Conservation (phyloP, 1,284 basidiomycete genomes). For the Quambalaria eucalypti region DNA sequence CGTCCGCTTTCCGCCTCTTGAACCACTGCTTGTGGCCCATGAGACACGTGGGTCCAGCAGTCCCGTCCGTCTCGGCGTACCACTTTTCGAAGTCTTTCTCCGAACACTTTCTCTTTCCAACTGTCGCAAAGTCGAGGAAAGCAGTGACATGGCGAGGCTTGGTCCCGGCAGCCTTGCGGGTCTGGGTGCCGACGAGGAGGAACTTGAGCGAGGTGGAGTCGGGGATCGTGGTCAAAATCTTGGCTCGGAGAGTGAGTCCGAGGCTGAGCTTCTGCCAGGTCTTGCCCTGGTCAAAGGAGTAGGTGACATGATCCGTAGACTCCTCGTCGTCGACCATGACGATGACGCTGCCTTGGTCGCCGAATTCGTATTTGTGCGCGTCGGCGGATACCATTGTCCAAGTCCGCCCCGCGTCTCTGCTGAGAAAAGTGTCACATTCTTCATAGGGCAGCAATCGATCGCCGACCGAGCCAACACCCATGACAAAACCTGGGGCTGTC, state of each 20-base stretch:
- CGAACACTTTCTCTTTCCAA: conserved; percentile 62
- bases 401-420: conserved; percentile 73
- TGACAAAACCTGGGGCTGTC: conserved; percentile 81
- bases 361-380: conserved; percentile 91
- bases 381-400: conserved; percentile 72
- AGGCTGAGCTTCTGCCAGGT: conserved; percentile 69
- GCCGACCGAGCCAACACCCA: conserved; percentile 87
- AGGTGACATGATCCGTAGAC: conserved; percentile 62
- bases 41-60: conserved; percentile 55
- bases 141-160: conserved; percentile 61
- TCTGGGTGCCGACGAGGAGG: conserved; percentile 72
- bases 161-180: conserved; percentile 57
- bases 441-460: conserved; percentile 64
- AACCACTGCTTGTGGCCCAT: conserved; percentile 99
- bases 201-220: conserved; percentile 84
- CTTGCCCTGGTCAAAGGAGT: conserved; percentile 75
- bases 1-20: conserved; percentile 68
- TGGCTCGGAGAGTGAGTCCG: conserved; percentile 64
- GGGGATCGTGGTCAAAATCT: conserved; percentile 75
- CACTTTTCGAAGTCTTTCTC: conserved; percentile 75
- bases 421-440: conserved; percentile 86
- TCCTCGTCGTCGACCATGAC: conserved; percentile 82
- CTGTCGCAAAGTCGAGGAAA: conserved; percentile 72
- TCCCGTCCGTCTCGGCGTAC: conserved; percentile 65
- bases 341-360: conserved; percentile 74